Conservation (phyloP, 352 stramenopile species). For the Achlya hypogyna region DNA sequence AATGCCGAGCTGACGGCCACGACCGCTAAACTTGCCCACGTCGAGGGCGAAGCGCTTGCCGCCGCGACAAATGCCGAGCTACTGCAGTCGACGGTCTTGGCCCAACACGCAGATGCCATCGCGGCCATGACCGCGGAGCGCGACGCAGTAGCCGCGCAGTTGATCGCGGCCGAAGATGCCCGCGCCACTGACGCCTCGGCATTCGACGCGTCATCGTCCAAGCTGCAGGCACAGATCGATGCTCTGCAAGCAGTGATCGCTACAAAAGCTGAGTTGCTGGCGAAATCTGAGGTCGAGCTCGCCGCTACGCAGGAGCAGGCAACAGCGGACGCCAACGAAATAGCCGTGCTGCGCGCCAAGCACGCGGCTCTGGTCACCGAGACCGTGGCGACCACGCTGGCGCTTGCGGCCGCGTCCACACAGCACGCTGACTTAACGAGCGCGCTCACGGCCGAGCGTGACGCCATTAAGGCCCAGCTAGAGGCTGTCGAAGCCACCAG, state of each 20-base stretch:
- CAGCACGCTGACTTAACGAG: not conserved
- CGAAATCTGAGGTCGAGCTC: not conserved
- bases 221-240: not conserved
- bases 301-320: not conserved
- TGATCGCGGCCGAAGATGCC: not conserved
- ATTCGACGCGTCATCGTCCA: not conserved
- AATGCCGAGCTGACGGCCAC: not conserved
- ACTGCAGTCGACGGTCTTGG: not conserved
- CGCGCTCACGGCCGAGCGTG: not conserved
- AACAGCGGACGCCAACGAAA: not conserved
- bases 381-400: not conserved
- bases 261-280: not conserved
- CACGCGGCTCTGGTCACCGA: not conserved
- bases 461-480: constrained; percentile 4
- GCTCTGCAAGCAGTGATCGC: not conserved
- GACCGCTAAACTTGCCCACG: not conserved
- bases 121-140: not conserved
- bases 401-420: not conserved
- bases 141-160: not conserved
- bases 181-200: not conserved
- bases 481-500: not conserved
- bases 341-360: not conserved
- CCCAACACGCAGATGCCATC: not conserved
- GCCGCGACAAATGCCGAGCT: not conserved
- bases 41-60: not conserved